Evolutionary conservation across 129 eudicot genomes (phyloP), one percentile per base, ranked within the genome.

Genomic region (Sambucus nigra): DNA sequence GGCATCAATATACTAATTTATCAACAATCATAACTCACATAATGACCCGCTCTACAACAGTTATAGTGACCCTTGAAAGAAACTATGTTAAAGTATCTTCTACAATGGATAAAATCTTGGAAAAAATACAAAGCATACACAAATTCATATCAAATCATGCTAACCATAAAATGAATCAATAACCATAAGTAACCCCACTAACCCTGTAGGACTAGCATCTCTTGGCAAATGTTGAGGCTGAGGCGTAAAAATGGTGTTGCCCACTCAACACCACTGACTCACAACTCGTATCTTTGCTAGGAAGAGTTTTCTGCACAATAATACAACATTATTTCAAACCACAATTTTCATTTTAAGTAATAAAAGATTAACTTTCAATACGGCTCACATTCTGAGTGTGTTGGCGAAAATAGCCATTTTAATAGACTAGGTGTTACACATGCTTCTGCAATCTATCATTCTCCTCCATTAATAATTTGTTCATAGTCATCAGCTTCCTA

Each of bases 141-240:
- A 71, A 56, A 66, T 47, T 27, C 73, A 72, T 65, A 56, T n/a
- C n/a, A n/a, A n/a, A n/a, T n/a, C n/a, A n/a, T n/a, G n/a, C n/a
- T n/a, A n/a, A 14, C 55, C 54, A 51, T 71, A 71, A 67, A 75
- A 47, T 28, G 70, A 80, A 53, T 51, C 13, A 42, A 56, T 64
- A 59, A 41, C 76, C 58, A 53, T 26, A 71, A 45, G n/a, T n/a
- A n/a, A n/a, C 49, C 53, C 66, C 47, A 80, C 96, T 79, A 42
- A 87, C 96, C 96, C 96, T 73, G 96, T 83, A 87, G 96, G 96
- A 82, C 94, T 80, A 67, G 96, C 96, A 76, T 87, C 96, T 64
- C 80, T 80, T 26, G 88, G 88, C 17, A 83, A 83, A 65, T 73
- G 80, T n/a, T n/a, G n/a, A n/a, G n/a, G n/a, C 86, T 71, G 88